These are phyloP conservation scores for Pythium phragmitis DNA, from an alignment of 352 stramenopile genomes.

Conservation along the genomic window DNA sequence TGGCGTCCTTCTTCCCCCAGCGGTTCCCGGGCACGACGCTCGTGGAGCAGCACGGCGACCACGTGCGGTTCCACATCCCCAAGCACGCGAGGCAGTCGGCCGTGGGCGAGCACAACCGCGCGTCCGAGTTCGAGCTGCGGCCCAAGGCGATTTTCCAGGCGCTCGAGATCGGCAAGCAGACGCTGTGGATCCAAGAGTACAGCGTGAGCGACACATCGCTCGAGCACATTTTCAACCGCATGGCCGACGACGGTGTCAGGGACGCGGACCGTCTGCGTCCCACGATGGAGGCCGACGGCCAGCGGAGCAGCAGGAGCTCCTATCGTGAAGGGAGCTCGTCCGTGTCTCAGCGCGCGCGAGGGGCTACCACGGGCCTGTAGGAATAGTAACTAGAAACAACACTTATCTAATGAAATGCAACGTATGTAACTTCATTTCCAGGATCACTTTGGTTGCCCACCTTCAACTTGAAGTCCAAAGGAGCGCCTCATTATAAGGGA, in stretches of 20 bases:
- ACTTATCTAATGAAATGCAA: too few species aligned
- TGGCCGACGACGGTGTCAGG: conserved; percentile 44
- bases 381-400: too few species aligned
- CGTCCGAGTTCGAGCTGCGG: not conserved
- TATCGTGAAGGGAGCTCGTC: too few species aligned
- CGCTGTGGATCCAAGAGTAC: conserved; percentile 81
- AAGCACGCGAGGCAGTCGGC: conserved; percentile 13
- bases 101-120: not conserved
- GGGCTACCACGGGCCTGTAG: too few species aligned
- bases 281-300: not conserved
- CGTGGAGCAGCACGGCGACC: conserved; percentile 70
- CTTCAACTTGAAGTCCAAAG: too few species aligned
- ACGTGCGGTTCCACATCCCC: conserved; percentile 30
- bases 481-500: too few species aligned
- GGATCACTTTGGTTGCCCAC: too few species aligned
- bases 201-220: conserved; percentile 88
- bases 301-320: too few species aligned
- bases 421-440: too few species aligned
- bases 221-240: conserved; percentile 93
- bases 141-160: conserved; percentile 60
- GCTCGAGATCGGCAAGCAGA: conserved; percentile 66
- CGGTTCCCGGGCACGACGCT: conserved; percentile 21
- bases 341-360: too few species aligned
- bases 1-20: conserved; percentile 11
- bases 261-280: not conserved